These are phyloP conservation scores for Pythium plurisporium DNA, from an alignment of 352 stramenopile species.

Conservation along the genomic window DNA sequence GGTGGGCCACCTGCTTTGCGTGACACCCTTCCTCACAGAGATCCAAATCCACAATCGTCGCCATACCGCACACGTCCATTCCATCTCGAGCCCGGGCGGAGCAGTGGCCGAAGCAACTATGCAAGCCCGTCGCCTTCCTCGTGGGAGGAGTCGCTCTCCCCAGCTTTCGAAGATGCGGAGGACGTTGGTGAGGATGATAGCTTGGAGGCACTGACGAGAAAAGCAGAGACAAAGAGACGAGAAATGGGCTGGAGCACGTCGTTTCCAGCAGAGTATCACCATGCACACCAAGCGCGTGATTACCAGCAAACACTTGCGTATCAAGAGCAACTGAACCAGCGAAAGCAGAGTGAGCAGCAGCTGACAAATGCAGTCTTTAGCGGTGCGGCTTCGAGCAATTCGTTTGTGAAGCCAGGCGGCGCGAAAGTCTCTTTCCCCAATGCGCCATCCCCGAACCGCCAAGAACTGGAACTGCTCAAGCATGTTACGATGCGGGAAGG, in stretches of 20 bases:
- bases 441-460: slow-evolving; percentile 17
- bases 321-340: slow-evolving; percentile 38
- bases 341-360: slow-evolving; percentile 19
- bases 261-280: slow-evolving; percentile 60
- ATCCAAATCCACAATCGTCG: slow-evolving; percentile 2
- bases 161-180: slow-evolving; percentile 9
- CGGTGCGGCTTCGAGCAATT: not conserved
- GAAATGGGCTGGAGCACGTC: slow-evolving; percentile 73
- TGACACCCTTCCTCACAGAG: not conserved
- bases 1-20: not conserved
- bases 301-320: slow-evolving; percentile 61
- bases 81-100: not conserved
- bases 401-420: not conserved
- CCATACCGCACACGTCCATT: slow-evolving; percentile 18
- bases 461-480: slow-evolving; percentile 48
- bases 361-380: slow-evolving; percentile 19
- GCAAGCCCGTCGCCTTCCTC: not conserved
- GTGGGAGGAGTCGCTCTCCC: not conserved
- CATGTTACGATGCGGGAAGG: slow-evolving; percentile 58
- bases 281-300: slow-evolving; percentile 27
- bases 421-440: slow-evolving; percentile 3
- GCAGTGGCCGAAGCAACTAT: not conserved
- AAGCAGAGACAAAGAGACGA: slow-evolving; percentile 36
- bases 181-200: not conserved
- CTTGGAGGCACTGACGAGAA: not conserved